Evolutionary conservation across 352 stramenopile genomes (phyloP), one percentile per base, ranked within the genome.

Genomic region (Pythium plurisporium): DNA sequence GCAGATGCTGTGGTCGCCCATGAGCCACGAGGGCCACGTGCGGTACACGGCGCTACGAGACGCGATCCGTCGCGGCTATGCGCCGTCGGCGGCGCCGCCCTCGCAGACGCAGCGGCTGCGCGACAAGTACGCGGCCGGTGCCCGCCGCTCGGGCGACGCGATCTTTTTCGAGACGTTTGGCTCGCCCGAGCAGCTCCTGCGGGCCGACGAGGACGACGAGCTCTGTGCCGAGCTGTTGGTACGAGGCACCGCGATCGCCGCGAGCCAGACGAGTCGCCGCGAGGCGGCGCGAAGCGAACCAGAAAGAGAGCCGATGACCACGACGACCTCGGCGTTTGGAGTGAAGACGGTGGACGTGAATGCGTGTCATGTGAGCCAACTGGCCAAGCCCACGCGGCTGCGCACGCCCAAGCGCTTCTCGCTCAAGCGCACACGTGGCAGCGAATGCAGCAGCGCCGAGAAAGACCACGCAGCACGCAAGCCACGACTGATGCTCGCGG

Each of bases 91-190:
- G 27, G 15, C 22, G 9, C 14, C 25, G 5, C 10, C 25, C 7
- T 38, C 54, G 0, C n/a, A 41, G 7, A 31, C 45, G 23, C 55
- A 69, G 55, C 40, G 19, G 9, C 51, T 91, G n/a, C 71, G 65
- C 8, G 72, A 76, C 50, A 79, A 80, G 12, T 83, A 88, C 33
- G 55, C 69, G 22, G 46, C 65, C 42, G 81, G 76, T 15, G 69
- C 79, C 20, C 50, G 64, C 7, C 45, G 80, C 14, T 79, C 68
- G 17, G 56, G 63, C 19, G 72, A 91, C 33, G 64, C 86, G 19
- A 76, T 89, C 26, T 91, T 91, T 67, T 86, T 78, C 45, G 59
- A 84, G 53, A 55, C 78, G 37, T 91, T 91, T 45, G 81, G 79
- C 26, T 69, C 62, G 41, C 38, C 63, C n/a, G 75, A 86, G 25